Percentiles rank a stretch among this genome's conserved stretches.
phyloP scores from a whole-genome alignment of 768 basidiomycete species.

The Agrocybe praecox region DNA sequence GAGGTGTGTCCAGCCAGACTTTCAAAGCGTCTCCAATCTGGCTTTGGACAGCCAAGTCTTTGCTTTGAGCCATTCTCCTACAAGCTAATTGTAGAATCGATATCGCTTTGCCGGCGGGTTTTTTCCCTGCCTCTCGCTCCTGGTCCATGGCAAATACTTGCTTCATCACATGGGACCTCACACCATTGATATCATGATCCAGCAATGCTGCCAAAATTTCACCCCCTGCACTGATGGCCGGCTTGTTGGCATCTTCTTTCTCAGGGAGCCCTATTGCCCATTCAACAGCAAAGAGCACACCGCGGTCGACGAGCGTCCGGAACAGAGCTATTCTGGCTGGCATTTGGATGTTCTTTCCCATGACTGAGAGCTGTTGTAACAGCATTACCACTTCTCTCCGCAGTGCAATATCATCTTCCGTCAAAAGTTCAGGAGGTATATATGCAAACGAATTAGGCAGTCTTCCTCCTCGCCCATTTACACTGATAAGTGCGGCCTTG shows the following conservation, averaged over 20 bases:
- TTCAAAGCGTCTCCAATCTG: slow-evolving; percentile 89
- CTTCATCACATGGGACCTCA: slow-evolving; percentile 82
- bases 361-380: slow-evolving; percentile 88
- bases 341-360: slow-evolving; percentile 97
- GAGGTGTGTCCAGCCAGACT: slow-evolving; percentile 79
- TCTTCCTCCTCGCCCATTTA: slow-evolving; percentile 25
- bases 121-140: slow-evolving; percentile 58
- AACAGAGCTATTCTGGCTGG: slow-evolving; percentile 85
- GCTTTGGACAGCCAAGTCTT: slow-evolving; percentile 86
- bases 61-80: slow-evolving; percentile 74
- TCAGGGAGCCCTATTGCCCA: slow-evolving; percentile 84
- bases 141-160: slow-evolving; percentile 75
- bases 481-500: slow-evolving; percentile 3
- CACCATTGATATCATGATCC: slow-evolving; percentile 90
- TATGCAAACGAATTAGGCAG: slow-evolving; percentile 48
- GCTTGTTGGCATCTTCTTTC: slow-evolving; percentile 45
- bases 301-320: slow-evolving; percentile 84
- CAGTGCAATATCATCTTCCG: slow-evolving; percentile 54
- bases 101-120: slow-evolving; percentile 63
- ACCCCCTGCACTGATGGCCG: slow-evolving; percentile 80
- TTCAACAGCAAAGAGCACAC: slow-evolving; percentile 88
- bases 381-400: slow-evolving; percentile 83
- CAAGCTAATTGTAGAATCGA: slow-evolving; percentile 80
- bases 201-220: slow-evolving; percentile 84
- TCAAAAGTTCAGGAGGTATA: slow-evolving; percentile 55